A percentile compares a stretch with the other conserved stretches of the same genome.
Evolutionary conservation across 176 grass and related monocot genomes (phyloP).

Genomic region (Coix lacrymajobi): DNA sequence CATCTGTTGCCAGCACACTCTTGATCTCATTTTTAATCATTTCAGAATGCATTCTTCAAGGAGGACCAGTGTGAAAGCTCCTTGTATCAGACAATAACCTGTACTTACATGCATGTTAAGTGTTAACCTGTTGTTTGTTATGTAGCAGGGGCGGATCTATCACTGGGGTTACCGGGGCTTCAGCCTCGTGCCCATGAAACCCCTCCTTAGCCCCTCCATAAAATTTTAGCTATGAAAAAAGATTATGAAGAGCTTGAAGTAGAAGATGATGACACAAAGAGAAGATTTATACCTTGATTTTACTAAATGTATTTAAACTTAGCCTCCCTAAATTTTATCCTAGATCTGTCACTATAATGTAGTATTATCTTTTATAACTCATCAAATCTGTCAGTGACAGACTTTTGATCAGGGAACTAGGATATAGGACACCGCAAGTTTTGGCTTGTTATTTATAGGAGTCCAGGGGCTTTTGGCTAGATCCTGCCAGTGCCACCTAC

Average conservation of each 20-base stretch:
- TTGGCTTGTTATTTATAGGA: conserved; percentile 45
- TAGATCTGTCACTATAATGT: too few species aligned
- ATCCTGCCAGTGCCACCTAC: conserved; percentile 18
- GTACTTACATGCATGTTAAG: background rate
- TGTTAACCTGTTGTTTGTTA: background rate
- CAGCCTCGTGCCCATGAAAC: too few species aligned
- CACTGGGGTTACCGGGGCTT: too few species aligned
- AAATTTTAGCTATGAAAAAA: too few species aligned
- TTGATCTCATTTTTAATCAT: background rate
- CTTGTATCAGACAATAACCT: background rate
- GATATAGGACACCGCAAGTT: conserved; percentile 15
- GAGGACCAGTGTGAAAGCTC: background rate
- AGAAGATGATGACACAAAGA: too few species aligned
- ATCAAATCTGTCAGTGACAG: conserved; percentile 1
- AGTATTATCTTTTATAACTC: background rate
- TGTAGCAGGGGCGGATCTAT: too few species aligned
- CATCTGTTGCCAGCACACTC: conserved; percentile 13
- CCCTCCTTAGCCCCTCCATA: too few species aligned
- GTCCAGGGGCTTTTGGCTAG: background rate
- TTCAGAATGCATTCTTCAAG: conserved; percentile 11
- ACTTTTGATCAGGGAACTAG: conserved; percentile 6
- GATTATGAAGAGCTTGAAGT: too few species aligned
- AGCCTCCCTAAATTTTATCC: too few species aligned
- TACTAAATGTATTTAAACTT: too few species aligned
- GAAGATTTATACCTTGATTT: too few species aligned